Conservation (phyloP, 2,329 filamentous ascomycete genomes). For the Xylariaceae sp. region DNA sequence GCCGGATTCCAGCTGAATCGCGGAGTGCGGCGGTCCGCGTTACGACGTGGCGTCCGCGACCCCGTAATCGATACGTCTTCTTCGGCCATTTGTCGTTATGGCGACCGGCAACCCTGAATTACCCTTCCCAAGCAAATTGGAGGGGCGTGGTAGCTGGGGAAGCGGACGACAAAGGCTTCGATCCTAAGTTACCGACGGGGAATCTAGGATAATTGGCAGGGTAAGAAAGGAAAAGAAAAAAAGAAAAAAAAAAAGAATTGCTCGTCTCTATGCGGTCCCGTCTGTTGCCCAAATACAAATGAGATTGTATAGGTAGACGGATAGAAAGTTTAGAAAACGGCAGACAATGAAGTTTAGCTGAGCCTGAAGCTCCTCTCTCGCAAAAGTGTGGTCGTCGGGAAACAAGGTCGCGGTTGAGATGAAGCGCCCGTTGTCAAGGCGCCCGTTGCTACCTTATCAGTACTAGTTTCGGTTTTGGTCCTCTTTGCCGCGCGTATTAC, state of each 20-base stretch:
- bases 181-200: too few relatives aligned
- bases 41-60: constrained; percentile 26
- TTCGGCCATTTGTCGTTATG: constrained; percentile 27
- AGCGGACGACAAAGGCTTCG: not conserved
- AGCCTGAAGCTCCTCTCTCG: not conserved
- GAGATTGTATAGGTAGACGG: not conserved
- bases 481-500: not conserved
- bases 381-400: not conserved
- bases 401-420: not conserved
- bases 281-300: not conserved
- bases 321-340: not conserved
- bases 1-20: constrained; percentile 56
- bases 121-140: not conserved
- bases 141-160: not conserved
- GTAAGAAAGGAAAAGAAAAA: too few relatives aligned
- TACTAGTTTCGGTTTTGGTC: not conserved
- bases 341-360: not conserved
- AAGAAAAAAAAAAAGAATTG: too few relatives aligned
- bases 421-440: not conserved
- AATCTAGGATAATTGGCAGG: too few relatives aligned
- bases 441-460: constrained; percentile 12
- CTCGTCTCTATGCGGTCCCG: too few relatives aligned
- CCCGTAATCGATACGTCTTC: constrained; percentile 22
- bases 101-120: not conserved
- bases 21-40: constrained; percentile 35